Evolutionary conservation across 2,329 filamentous ascomycete genomes (phyloP), one percentile per base, ranked within the genome.

Genomic region (Pseudogymnoascus sp.): DNA sequence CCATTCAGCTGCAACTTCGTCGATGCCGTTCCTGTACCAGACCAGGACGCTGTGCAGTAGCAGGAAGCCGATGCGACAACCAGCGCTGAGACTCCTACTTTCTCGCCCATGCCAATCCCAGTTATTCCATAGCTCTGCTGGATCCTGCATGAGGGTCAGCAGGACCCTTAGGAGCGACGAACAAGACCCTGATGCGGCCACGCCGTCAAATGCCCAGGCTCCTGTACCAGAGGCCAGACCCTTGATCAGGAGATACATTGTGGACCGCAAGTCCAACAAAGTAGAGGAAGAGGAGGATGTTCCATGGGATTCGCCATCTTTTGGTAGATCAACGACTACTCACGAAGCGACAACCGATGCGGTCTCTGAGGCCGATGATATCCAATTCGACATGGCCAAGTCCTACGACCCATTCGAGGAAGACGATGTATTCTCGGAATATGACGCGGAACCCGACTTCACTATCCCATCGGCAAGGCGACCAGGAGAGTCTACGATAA

Each of bases 21-120:
- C 84, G 12, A 74, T 85, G 4, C 85, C 87, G 0, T 91, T 91
- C 62, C 78, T 91, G 6, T 91, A 90, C 69, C 86, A 89, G 65
- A 91, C 88, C 4, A 77, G 80, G 62, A 90, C 88, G 0, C 79
- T 87, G 33, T 60, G 64, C n/a, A 59, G 60, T 4, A 35, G 62
- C 20, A 36, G 20, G 37, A 37, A 11, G 20, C 18, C 57, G 38
- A 25, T 58, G 35, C 57, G 35, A 58, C 57, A 39, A 25, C 57
- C 37, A 14, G 18, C 57, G 11, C 18, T 58, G 18, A 37, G 37
- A 3, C 33, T 25, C 7, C 6, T 38, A 18, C 15, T 58, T 30
- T 25, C 33, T 58, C 37, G 57, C 18, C 47, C 28, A 53, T 33
- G 47, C 3, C 47, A 28, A 53, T 33, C 47, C 47, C 47, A 33